Evolutionary conservation across 75 land plant species (phyloP).

Genomic region (Isoetes taiwanensis): DNA sequence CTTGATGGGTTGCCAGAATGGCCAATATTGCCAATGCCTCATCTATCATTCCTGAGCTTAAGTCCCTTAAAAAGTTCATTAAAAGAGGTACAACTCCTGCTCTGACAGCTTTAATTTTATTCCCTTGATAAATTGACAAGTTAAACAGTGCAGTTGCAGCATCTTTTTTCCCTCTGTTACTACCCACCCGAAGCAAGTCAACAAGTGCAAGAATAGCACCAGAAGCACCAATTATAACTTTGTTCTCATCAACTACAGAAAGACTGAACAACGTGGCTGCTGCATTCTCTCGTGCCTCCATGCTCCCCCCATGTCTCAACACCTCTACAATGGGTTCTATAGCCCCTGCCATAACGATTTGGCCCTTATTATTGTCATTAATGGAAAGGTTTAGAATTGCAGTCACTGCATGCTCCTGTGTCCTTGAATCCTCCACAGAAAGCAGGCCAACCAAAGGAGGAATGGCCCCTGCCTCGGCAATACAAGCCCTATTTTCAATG

Average conservation of each 20-base stretch:
- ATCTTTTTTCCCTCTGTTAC: constrained; percentile 77
- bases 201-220: constrained; percentile 70
- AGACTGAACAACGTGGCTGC: constrained; percentile 93
- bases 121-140: constrained; percentile 67
- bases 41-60: constrained; percentile 69
- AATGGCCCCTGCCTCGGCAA: constrained; percentile 84
- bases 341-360: constrained; percentile 61
- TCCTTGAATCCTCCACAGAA: constrained; percentile 42
- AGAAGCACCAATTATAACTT: constrained; percentile 58
- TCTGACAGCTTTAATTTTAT: constrained; percentile 60
- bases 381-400: constrained; percentile 83
- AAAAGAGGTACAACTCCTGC: constrained; percentile 63
- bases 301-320: constrained; percentile 49
- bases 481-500: constrained; percentile 61
- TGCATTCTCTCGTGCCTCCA: constrained; percentile 86
- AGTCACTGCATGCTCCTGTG: constrained; percentile 92
- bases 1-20: constrained; percentile 68
- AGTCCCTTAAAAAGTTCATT: constrained; percentile 49
- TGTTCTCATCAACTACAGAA: constrained; percentile 72
- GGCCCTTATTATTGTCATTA: constrained; percentile 56
- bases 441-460: constrained; percentile 58
- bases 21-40: constrained; percentile 80
- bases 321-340: constrained; percentile 73
- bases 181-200: constrained; percentile 55
- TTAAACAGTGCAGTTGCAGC: constrained; percentile 89